phyloP scores from a whole-genome alignment of 2,329 filamentous ascomycete species.

The Neofusicoccum ribis region DNA sequence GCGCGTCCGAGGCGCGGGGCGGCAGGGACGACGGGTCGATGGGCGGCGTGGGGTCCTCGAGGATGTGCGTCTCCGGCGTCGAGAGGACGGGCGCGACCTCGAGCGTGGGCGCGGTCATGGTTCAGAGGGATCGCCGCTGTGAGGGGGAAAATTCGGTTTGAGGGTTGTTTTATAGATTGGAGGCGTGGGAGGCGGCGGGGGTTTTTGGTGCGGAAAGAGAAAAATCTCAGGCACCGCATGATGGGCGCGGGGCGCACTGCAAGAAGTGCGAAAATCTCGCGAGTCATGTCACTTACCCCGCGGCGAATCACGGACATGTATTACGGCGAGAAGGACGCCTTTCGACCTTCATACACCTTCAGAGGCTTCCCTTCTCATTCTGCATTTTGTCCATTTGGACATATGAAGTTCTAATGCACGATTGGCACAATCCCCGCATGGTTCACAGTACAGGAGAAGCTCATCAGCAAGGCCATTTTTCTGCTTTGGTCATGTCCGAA shows the following conservation, averaged over 20 bases:
- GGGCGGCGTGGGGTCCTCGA: conserved; percentile 54
- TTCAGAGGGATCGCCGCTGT: no score
- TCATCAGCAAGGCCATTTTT: neutral
- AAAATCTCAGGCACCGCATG: neutral
- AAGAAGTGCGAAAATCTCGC: neutral
- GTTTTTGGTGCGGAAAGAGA: no score
- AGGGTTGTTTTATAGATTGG: neutral
- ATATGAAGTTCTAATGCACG: no score
- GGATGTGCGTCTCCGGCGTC: conserved; percentile 62
- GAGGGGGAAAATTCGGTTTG: no score
- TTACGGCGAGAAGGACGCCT: neutral
- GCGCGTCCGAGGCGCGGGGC: conserved; percentile 59
- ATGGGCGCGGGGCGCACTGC: neutral
- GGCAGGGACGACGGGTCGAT: conserved; percentile 34
- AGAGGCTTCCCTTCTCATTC: neutral
- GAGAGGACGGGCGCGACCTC: conserved; percentile 58
- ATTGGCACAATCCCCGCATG: no score
- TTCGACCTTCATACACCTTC: no score
- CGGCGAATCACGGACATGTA: neutral
- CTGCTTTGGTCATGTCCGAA: neutral
- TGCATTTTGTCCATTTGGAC: no score
- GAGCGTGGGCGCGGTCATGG: conserved; percentile 5
- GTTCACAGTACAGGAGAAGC: neutral
- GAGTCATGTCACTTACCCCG: conserved; percentile 3
- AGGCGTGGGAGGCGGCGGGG: no score